Evolutionary conservation across 345 rosid genomes (phyloP), one percentile per base, ranked within the genome.

Genomic region (Tarenaya hassleriana): DNA sequence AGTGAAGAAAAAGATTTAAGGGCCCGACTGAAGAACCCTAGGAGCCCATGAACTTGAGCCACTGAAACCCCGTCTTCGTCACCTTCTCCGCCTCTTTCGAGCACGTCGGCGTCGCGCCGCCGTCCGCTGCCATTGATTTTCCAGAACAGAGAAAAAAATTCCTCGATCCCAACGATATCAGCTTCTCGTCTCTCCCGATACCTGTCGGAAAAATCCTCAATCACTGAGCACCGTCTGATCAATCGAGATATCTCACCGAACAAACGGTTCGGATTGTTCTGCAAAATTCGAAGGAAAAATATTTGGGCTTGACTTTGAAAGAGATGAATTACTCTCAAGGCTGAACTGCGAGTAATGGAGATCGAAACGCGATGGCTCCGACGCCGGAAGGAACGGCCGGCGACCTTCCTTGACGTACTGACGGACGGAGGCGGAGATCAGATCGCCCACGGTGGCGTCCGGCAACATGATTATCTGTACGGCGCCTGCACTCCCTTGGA

Each of bases 311-410:
- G 4, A 1, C n/a, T n/a, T n/a, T n/a, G 3, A 4, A 6, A 20
- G 5, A n/a, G n/a, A n/a, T n/a, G n/a, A 18, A 73, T n/a, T 78
- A 88, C 96, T 83, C 57, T 92, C 87, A 59, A 92, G 70, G 72
- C 95, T 81, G 58, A 92, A 92, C 51, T 92, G 98, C 15, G 98
- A 92, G 58, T 88, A 92, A 57, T 92, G 98, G 64, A 92, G 95
- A 73, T 78, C 83, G 57, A 73, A 83, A 31, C 72, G 47, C 6
- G 75, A 45, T 17, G 82, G 43, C 44, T 88, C 84, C 18, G 61
- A 55, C 13, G 67, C 58, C 46, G 55, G 74, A 53, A 69, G 67
- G 8, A 77, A 56, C 8, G 96, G 96, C 1, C 98, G 84, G 19
- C 96, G 86, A 33, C 82, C 62, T 77, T 88, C 96, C 71, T 81